Evolutionary conservation across 75 land plant species (phyloP).

Genomic region (Isoetes taiwanensis): DNA sequence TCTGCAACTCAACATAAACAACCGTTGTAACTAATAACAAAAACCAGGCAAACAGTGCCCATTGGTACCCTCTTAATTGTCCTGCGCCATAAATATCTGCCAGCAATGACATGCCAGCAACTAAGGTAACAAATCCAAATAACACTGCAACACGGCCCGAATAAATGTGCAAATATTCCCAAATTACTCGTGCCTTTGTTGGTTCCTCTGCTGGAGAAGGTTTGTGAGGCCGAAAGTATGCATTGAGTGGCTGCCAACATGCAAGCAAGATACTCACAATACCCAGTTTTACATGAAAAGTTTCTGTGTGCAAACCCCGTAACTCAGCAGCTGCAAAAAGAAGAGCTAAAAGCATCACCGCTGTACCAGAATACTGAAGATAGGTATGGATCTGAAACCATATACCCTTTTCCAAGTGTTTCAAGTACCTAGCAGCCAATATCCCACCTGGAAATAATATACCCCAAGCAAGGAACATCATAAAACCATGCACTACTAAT

Average conservation of each 20-base stretch:
- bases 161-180: slow-evolving; percentile 23
- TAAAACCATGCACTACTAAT: slow-evolving; percentile 96
- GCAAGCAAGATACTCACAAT: slow-evolving; percentile 53
- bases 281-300: slow-evolving; percentile 84
- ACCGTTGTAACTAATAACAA: slow-evolving; percentile 30
- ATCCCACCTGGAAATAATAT: slow-evolving; percentile 87
- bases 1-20: slow-evolving; percentile 53
- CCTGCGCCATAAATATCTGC: slow-evolving; percentile 50
- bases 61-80: slow-evolving; percentile 59
- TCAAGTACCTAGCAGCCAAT: slow-evolving; percentile 82
- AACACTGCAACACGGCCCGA: slow-evolving; percentile 56
- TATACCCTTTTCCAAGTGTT: slow-evolving; percentile 81
- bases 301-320: slow-evolving; percentile 46
- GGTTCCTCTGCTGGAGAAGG: slow-evolving; percentile 35
- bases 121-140: slow-evolving; percentile 53
- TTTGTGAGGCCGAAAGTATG: slow-evolving; percentile 60
- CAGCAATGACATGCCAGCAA: slow-evolving; percentile 73
- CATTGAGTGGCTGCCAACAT: slow-evolving; percentile 65
- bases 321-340: slow-evolving; percentile 97
- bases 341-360: slow-evolving; percentile 68
- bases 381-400: slow-evolving; percentile 92
- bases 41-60: slow-evolving; percentile 77
- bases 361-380: slow-evolving; percentile 77
- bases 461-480: slow-evolving; percentile 99
- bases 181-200: slow-evolving; percentile 12